phyloP scores from a whole-genome alignment of 148 eudicot species.

The Amaranthus hypochondriacus region DNA sequence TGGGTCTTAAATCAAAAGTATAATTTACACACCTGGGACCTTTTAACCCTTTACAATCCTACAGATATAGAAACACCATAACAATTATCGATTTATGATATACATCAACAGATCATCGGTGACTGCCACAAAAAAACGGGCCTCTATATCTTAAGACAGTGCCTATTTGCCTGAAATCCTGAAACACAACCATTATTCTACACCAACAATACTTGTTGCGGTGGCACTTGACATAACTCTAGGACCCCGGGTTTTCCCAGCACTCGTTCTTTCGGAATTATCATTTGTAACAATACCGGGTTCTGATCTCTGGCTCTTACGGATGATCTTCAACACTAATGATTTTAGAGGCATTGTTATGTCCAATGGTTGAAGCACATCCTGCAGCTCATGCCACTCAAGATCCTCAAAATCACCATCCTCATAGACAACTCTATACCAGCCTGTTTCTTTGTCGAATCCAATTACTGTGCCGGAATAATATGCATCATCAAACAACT shows the following conservation, averaged over 20 bases:
- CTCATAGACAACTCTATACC: slow-evolving; percentile 74
- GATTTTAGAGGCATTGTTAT: slow-evolving; percentile 58
- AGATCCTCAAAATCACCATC: slow-evolving; percentile 90
- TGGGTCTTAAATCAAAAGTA: too few relatives aligned
- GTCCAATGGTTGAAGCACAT: slow-evolving; percentile 63
- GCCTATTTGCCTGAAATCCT: background rate
- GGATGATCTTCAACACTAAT: slow-evolving; percentile 48
- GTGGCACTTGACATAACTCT: slow-evolving; percentile 11
- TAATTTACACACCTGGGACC: too few relatives aligned
- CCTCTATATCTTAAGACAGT: too few relatives aligned
- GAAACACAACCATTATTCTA: background rate
- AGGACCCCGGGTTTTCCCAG: slow-evolving; percentile 3
- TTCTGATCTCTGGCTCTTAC: slow-evolving; percentile 35
- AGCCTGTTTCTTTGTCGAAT: slow-evolving; percentile 56
- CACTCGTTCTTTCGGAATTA: slow-evolving; percentile 14
- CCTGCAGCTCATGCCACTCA: slow-evolving; percentile 67
- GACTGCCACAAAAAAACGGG: too few relatives aligned
- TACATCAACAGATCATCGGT: too few relatives aligned
- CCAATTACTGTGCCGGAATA: slow-evolving; percentile 54
- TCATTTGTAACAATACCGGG: slow-evolving; percentile 21
- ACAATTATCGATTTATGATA: too few relatives aligned
- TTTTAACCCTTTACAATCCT: too few relatives aligned
- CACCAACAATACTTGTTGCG: background rate
- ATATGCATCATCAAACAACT: slow-evolving; percentile 43
- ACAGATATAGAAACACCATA: too few relatives aligned